These are phyloP conservation scores for Arctium lappa DNA, from an alignment of 129 eudicot species.

Conservation along the genomic window DNA sequence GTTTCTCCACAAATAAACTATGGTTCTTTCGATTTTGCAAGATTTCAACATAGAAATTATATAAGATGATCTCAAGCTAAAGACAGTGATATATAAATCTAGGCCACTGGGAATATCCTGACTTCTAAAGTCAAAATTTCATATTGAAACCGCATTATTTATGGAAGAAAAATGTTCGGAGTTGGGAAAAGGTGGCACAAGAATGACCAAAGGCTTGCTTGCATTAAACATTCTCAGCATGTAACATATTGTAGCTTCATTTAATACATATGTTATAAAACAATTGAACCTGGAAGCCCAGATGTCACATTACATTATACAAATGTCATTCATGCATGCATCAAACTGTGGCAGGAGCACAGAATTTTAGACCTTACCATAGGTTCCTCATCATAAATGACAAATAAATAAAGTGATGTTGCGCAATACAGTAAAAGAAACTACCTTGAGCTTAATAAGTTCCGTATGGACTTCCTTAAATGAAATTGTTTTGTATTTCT, in stretches of 20 bases:
- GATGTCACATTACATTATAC: too few relatives aligned
- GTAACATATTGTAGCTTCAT: constrained; percentile 8
- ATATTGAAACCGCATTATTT: background rate
- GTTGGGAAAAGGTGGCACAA: background rate
- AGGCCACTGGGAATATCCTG: background rate
- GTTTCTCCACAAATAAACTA: constrained; percentile 33
- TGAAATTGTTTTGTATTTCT: constrained; percentile 55
- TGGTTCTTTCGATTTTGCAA: constrained; percentile 7
- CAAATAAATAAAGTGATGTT: background rate
- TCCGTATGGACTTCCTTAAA: constrained; percentile 67
- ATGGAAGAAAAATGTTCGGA: background rate
- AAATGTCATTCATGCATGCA: too few relatives aligned
- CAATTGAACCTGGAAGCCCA: background rate
- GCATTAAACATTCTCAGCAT: background rate
- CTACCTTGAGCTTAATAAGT: constrained; percentile 72
- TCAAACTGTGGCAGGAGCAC: too few relatives aligned
- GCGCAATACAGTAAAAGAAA: constrained; percentile 3
- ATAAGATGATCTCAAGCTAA: background rate
- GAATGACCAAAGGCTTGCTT: background rate
- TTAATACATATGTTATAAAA: background rate
- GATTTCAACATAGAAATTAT: constrained; percentile 9
- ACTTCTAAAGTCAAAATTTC: background rate
- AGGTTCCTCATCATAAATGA: background rate
- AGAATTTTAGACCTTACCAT: background rate
- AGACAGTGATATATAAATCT: constrained; percentile 3